Base-by-base conservation (phyloP, 2,329 filamentous ascomycete species). In the Colletotrichum acutatum region DNA sequence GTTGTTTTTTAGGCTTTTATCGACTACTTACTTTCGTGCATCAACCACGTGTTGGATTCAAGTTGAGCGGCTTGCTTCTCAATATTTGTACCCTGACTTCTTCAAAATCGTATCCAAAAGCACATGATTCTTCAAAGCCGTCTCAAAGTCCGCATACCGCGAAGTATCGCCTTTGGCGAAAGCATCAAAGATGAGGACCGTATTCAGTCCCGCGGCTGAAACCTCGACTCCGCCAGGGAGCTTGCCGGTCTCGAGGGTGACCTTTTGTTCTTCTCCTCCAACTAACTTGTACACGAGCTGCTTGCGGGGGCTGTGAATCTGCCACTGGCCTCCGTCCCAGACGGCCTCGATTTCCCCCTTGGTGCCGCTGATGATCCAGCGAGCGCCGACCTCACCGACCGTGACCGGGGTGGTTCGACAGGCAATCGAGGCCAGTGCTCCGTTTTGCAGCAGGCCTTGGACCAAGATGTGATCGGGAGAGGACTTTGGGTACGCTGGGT, bases 331-430 rank as follows among this genome's bases (percentile, higher is more conserved):
- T 4, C 34, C 52, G 8, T 30, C 26, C 32, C 75, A 59, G 4
- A 75, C 75, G 28, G 80, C 49, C 60, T 80, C 78, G 19, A 82
- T 76, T 76, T 83, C 81, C 0, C 82, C 83, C 62, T 82, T 76
- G 7, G 79, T 82, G 19, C 82, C 83, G 1, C 79, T 78, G 68
- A 84, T 83, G 32, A 79, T 69, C 82, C 82, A 84, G 16, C 77
- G 78, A 26, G 80, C 63, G 11, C 72, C 75, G n/a, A 70, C 69
- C 5, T 68, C 75, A 58, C 80, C 78, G 8, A 78, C 69, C 0
- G 77, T 42, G 1, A 49, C 52, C 3, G 64, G 67, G 2, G 77
- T 53, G 8, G 78, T 77, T 46, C 78, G 77, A 37, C 76, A 76
- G 54, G 73, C 74, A 30, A 84, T 68, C 16, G 78, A 80, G 12